phyloP scores from a whole-genome alignment of 805 yeast species.

The Suhomyces sp. region DNA sequence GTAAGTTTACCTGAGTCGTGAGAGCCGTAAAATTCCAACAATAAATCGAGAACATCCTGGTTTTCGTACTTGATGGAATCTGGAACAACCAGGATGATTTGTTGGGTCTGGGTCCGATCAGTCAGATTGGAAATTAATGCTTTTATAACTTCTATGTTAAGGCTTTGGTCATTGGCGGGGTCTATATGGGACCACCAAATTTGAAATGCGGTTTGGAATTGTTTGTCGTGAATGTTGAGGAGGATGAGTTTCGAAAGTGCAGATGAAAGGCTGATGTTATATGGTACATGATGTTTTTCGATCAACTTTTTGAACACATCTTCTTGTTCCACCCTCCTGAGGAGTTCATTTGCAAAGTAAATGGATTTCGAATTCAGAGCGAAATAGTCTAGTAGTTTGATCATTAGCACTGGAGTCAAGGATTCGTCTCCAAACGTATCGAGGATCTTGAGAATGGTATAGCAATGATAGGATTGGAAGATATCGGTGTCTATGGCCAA shows the following conservation, averaged over 20 bases:
- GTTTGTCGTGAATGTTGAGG: slow-evolving; percentile 8
- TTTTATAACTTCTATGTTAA: neutral
- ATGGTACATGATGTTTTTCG: no score
- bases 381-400: slow-evolving; percentile 5
- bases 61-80: no score
- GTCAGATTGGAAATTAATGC: slow-evolving; percentile 7
- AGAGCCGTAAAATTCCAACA: slow-evolving; percentile 20
- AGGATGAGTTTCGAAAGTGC: slow-evolving; percentile 5
- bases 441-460: slow-evolving; percentile 8
- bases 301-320: no score
- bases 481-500: slow-evolving; percentile 11
- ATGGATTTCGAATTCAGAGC: slow-evolving; percentile 7
- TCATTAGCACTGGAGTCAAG: slow-evolving; percentile 1
- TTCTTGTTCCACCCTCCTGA: slow-evolving; percentile 2
- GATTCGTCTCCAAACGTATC: slow-evolving; percentile 4
- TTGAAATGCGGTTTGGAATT: slow-evolving; percentile 7
- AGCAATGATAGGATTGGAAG: slow-evolving; percentile 7
- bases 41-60: slow-evolving; percentile 10
- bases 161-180: neutral
- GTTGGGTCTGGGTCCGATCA: slow-evolving; percentile 7
- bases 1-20: slow-evolving; percentile 5
- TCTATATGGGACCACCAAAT: slow-evolving; percentile 5
- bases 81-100: no score
- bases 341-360: slow-evolving; percentile 9
- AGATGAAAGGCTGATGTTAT: no score